Conservation (phyloP, 1,139 yeast genomes). For the Yamadazyma sp. region DNA sequence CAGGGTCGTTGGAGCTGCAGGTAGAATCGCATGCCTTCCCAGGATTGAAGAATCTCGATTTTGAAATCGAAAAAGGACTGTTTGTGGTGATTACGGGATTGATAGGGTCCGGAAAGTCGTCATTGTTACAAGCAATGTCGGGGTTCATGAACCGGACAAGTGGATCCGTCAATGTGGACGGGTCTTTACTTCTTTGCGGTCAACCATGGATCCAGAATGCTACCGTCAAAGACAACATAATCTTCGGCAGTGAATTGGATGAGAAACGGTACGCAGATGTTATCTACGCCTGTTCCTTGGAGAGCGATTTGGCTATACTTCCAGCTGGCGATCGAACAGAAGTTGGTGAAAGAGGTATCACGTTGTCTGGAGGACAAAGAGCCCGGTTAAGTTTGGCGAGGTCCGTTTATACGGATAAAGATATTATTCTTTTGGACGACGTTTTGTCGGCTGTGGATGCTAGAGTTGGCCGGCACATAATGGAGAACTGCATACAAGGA, state of each 20-base stretch:
- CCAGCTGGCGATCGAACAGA: constrained; percentile 48
- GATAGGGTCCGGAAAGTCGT: constrained; percentile 73
- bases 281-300: constrained; percentile 37
- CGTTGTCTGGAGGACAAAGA: constrained; percentile 51
- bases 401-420: constrained; percentile 41
- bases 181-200: constrained; percentile 48
- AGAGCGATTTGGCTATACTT: constrained; percentile 36
- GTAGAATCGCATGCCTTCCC: constrained; percentile 17
- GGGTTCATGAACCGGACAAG: constrained; percentile 52
- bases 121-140: constrained; percentile 52
- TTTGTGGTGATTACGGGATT: constrained; percentile 68
- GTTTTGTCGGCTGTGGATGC: constrained; percentile 53
- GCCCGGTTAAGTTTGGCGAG: constrained; percentile 48
- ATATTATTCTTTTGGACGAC: constrained; percentile 44
- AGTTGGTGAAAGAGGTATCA: constrained; percentile 50
- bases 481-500: constrained; percentile 39
- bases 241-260: constrained; percentile 32
- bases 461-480: constrained; percentile 46
- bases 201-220: constrained; percentile 51
- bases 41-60: constrained; percentile 39
- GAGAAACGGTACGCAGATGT: constrained; percentile 29
- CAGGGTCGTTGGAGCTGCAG: background rate
- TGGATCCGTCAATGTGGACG: constrained; percentile 42
- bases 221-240: constrained; percentile 40
- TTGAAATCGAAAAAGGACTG: constrained; percentile 55